Percentiles rank a stretch among this genome's conserved stretches.
Evolutionary conservation across 2,329 filamentous ascomycete genomes (phyloP).

Genomic region (Fusarium abutilonis): DNA sequence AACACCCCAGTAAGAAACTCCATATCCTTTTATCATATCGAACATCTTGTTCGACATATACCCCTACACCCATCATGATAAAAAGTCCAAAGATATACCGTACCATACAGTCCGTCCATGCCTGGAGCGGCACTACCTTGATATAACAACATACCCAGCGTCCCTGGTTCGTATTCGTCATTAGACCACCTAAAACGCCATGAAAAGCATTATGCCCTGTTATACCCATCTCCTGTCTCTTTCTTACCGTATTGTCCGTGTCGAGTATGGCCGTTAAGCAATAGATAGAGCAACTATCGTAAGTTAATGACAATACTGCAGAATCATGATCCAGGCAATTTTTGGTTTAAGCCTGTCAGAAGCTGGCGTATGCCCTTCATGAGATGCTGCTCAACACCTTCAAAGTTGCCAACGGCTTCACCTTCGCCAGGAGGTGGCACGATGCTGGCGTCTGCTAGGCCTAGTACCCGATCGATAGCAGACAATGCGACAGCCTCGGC

Average conservation of each 20-base stretch:
- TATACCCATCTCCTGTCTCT: slow-evolving; percentile 20
- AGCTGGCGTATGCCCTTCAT: slow-evolving; percentile 55
- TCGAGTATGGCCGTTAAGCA: not conserved
- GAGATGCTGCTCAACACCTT: slow-evolving; percentile 54
- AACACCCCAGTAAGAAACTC: slow-evolving; percentile 35
- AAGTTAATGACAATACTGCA: not conserved
- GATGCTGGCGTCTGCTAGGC: slow-evolving; percentile 57
- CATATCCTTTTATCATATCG: slow-evolving; percentile 22
- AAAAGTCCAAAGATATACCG: slow-evolving; percentile 3
- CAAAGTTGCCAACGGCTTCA: slow-evolving; percentile 50
- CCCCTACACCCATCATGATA: slow-evolving; percentile 11
- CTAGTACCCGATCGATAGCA: slow-evolving; percentile 61
- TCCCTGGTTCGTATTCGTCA: slow-evolving; percentile 40
- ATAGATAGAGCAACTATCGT: slow-evolving; percentile 1
- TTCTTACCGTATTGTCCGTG: slow-evolving; percentile 3
- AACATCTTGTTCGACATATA: slow-evolving; percentile 17
- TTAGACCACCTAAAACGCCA: slow-evolving; percentile 44
- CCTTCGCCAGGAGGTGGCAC: slow-evolving; percentile 49
- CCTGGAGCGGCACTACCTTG: slow-evolving; percentile 17
- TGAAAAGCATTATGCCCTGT: slow-evolving; percentile 31
- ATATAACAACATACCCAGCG: slow-evolving; percentile 37
- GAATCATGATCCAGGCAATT: slow-evolving; percentile 42
- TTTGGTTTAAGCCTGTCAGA: slow-evolving; percentile 54
- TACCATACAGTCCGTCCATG: slow-evolving; percentile 6
- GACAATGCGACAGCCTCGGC: slow-evolving; percentile 61